Base-by-base conservation (phyloP, 176 grass and related monocot species). In the Avena eriantha region DNA sequence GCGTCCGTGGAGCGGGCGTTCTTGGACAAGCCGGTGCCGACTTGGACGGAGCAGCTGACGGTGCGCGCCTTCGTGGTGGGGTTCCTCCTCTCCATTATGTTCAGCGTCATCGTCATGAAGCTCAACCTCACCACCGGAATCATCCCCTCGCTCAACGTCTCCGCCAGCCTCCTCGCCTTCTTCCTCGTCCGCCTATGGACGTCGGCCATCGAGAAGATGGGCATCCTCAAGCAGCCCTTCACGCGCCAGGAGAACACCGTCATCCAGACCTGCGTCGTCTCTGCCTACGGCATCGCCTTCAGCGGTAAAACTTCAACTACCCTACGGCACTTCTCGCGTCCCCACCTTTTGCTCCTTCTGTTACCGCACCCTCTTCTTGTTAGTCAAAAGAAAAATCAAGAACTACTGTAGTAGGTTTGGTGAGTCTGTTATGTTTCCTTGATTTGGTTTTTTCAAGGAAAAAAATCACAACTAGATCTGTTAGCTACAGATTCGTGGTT, bases 91-190 rank as follows among this genome's bases (percentile, higher is more conserved):
- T 68, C 89, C 43, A 21, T 91, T 54, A 51, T 95, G 83, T 83
- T 97, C 50, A 91, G 76, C 79, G 46, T 97, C 58, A 95, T 93
- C 75, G 87, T 94, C 5, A 97, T 97, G 93, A 97, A 97, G 91
- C 85, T 97, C 24, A 86, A 80, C 88, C 95, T 97, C 60, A 95
- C 95, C 50, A 95, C 93, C 16, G 93, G 95, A 63, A 90, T 97
- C 87, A 90, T 93, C 84, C 95, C 93, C 3, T 97, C 91, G 55
- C 91, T 97, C 79, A 97, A 97, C 84, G 91, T 93, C 75, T 90
- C 90, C 0, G 90, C 94, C 29, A 84, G 94, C 69, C 86, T 94
- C 56, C 90, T 97, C 53, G 84, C 83, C 48, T 97, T 89, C 89
- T 97, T 97, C 90, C 80, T 90, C 56, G 48, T 92, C 55, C 82